Base-by-base conservation (phyloP, 2,329 filamentous ascomycete genomes). In the Pseudogymnoascus sp. region DNA sequence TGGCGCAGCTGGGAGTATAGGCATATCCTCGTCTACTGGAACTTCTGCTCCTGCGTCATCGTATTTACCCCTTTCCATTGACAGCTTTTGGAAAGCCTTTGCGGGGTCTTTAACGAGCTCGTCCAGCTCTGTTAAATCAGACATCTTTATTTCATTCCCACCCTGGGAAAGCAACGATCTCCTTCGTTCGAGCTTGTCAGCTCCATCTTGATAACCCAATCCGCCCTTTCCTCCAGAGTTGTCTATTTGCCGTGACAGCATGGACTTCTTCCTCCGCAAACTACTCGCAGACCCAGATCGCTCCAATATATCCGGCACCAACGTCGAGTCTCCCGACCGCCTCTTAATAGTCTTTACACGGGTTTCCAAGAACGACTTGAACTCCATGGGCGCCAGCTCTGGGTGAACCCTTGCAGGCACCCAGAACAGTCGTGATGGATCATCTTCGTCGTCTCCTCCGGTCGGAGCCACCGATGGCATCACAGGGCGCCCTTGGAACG, bases 311-410 rank as follows among this genome's bases (percentile, higher is more conserved):
- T 69, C 83, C 77, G 66, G 88, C 82, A 5, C 82, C 76, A 31
- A 86, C 77, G 38, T 81, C 81, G 66, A 81, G 88, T 88, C 91
- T 23, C 88, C 88, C 0, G 93, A 96, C 69, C 90, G 85, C 67
- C 93, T 83, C 73, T 91, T 88, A 69, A 97, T 96, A 37, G 90
- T 88, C 69, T 96, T 90, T 11, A 97, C 91, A 71, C 93, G 88
- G 66, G 93, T 96, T 71, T 99, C 93, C 1, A 99, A 83, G 69
- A 97, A 99, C 1, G 89, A 93, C 75, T 96, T 97, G 80, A 97
- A 99, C 69, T 97, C 95, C 71, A 90, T 92, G 1, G 95, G 95
- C 2, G 95, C 95, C 59, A 99, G 80, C 75, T 99, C 95, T 0
- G 95, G 95, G 70, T 99, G 95, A 28, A 99, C 83, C 63, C 92